Evolutionary conservation across 306 rosid genomes (phyloP).

Genomic region (Inga leiocalycina): DNA sequence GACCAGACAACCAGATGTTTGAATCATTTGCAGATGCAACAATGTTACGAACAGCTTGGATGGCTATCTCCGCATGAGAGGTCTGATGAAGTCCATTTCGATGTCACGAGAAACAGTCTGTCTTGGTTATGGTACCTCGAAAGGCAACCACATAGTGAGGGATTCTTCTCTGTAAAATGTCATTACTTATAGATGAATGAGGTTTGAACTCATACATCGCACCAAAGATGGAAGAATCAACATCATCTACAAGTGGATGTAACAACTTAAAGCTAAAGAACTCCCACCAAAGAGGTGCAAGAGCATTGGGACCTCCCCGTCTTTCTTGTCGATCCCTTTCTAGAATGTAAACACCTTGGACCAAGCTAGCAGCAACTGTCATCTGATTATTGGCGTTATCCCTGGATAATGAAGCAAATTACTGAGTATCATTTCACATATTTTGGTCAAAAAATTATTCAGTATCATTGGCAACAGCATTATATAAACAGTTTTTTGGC

Average conservation of each 20-base stretch:
- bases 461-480: constrained; percentile 11
- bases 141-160: constrained; percentile 85
- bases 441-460: no score
- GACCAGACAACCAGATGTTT: constrained; percentile 91
- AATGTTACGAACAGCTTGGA: constrained; percentile 72
- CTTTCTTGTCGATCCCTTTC: constrained; percentile 83
- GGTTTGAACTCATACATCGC: constrained; percentile 80
- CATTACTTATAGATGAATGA: constrained; percentile 43
- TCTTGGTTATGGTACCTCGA: constrained; percentile 80
- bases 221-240: constrained; percentile 81
- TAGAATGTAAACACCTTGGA: constrained; percentile 81
- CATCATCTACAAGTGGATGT: constrained; percentile 76
- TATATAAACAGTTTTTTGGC: no score
- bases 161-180: constrained; percentile 49
- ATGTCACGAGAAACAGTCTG: constrained; percentile 67
- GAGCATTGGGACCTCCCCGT: constrained; percentile 67
- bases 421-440: not conserved
- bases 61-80: constrained; percentile 82
- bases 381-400: constrained; percentile 66
- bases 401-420: constrained; percentile 51
- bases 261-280: constrained; percentile 79
- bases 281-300: constrained; percentile 93
- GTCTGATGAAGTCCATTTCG: constrained; percentile 81
- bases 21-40: constrained; percentile 79
- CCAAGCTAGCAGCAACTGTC: constrained; percentile 91